Percentiles rank a stretch among this genome's conserved stretches.
phyloP scores from a whole-genome alignment of 176 grass and related monocot genomes.

The Triticum monococcum region DNA sequence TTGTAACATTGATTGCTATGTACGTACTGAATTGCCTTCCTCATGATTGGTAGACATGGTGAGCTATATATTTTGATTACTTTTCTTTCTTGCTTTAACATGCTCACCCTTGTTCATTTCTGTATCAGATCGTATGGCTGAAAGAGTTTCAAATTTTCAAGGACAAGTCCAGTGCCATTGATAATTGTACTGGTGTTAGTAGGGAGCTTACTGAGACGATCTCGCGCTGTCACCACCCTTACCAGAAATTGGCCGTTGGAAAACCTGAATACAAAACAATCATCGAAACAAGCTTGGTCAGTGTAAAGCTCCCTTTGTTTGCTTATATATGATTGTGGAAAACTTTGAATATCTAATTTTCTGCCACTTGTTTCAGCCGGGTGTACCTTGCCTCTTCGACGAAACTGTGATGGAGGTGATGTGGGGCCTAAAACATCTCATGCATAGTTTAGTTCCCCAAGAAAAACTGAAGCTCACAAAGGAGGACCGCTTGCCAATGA shows the following conservation, averaged over 20 bases:
- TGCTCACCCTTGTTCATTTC: not conserved
- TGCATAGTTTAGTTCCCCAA: not conserved
- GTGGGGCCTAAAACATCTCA: not conserved
- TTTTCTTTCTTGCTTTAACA: not conserved
- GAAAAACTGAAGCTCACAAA: not conserved
- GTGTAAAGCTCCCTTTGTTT: not conserved
- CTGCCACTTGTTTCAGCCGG: not conserved
- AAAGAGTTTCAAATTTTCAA: not conserved
- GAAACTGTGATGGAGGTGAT: not conserved
- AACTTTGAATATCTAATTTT: not conserved
- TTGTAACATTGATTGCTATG: not conserved
- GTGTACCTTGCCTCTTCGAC: not conserved
- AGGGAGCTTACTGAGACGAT: not conserved
- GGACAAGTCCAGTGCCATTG: not conserved
- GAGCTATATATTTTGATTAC: not conserved
- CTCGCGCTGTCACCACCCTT: not conserved
- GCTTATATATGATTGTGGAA: not conserved
- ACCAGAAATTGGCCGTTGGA: not conserved
- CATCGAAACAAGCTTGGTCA: not conserved
- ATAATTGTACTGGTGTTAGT: not conserved
- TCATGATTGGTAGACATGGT: not conserved
- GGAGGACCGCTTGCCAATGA: not conserved
- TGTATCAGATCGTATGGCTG: not conserved
- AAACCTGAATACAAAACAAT: not conserved
- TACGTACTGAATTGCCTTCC: not conserved